Evolutionary conservation across 2,329 filamentous ascomycete genomes (phyloP), one percentile per base, ranked within the genome.

Genomic region (Davidsoniella neocaledoniae): DNA sequence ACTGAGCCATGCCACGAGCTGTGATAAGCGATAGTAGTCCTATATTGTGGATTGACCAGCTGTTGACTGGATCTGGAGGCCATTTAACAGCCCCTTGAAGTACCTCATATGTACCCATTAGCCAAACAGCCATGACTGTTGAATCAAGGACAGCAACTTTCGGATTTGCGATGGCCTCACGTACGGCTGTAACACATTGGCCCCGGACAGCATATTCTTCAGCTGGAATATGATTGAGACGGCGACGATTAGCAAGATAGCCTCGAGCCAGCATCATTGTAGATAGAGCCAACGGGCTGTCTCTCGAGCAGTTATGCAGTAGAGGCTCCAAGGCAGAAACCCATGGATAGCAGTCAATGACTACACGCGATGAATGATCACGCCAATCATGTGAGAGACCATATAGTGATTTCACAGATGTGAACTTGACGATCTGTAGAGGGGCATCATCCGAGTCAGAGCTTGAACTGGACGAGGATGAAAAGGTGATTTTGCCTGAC

Each of bases 311-410:
- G 16, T n/a, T 40, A 16, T 48, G 16, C 51, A 53, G 50, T n/a
- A 53, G 33, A n/a, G 51, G 48, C 42, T 53, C 51, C 39, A 53
- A 33, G 2, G 25, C 43, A 36, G 48, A 44, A 8, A 53, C 48
- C 51, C 51, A 53, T 14, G 51, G 51, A n/a, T 53, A 53, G 26
- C 51, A 53, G n/a, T 53, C 51, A 16, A 53, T 50, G 38, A 53
- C 51, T 3, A 53, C 44, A 2, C 43, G 29, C 23, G 50, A 40
- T 2, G 51, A 47, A 42, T 53, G 48, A 6, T 21, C 41, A 5
- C 37, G 33, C 51, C 48, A 53, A n/a, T 49, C 23, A 5, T 53
- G 48, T 14, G 48, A 17, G 9, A 36, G 51, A 8, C 48, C 48
- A 16, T 37, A 19, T 3, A 53, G 40, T 14, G 21, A 33, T 10